Conservation (phyloP, 768 basidiomycete genomes). For the Phlebiopsis gigantea region DNA sequence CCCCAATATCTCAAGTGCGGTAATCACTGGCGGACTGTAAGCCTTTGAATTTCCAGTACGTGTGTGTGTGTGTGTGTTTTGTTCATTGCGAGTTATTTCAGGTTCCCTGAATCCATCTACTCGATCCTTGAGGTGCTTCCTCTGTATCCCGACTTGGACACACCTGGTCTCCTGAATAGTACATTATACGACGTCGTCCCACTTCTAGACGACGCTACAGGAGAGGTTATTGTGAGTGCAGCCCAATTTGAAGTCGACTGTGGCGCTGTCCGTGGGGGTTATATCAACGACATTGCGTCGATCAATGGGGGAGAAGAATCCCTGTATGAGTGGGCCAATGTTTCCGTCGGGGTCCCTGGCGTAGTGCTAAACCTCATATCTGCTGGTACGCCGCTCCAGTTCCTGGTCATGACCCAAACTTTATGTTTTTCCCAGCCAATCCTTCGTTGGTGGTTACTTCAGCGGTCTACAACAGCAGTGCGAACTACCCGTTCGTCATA, state of each 20-base stretch:
- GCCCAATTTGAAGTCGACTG: background rate
- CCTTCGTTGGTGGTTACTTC: background rate
- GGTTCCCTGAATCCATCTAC: background rate
- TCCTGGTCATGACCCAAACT: background rate
- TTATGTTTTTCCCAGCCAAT: no score
- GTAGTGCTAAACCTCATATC: background rate
- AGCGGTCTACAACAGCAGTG: no score
- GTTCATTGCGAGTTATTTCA: no score
- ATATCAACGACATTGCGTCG: no score
- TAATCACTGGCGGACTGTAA: no score
- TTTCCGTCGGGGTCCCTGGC: background rate
- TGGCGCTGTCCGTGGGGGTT: no score
- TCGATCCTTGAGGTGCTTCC: background rate
- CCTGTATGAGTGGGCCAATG: background rate
- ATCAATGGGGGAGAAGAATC: no score
- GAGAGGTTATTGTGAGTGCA: background rate
- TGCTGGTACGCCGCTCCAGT: background rate
- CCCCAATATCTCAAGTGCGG: background rate
- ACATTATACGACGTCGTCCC: background rate
- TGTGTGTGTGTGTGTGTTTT: no score
- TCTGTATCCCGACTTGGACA: background rate
- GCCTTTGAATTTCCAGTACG: no score
- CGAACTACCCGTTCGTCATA: background rate
- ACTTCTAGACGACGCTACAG: background rate
- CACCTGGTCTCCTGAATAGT: background rate